Evolutionary conservation across 2,329 filamentous ascomycete genomes (phyloP).

Genomic region (Colletotrichum gigasporum): DNA sequence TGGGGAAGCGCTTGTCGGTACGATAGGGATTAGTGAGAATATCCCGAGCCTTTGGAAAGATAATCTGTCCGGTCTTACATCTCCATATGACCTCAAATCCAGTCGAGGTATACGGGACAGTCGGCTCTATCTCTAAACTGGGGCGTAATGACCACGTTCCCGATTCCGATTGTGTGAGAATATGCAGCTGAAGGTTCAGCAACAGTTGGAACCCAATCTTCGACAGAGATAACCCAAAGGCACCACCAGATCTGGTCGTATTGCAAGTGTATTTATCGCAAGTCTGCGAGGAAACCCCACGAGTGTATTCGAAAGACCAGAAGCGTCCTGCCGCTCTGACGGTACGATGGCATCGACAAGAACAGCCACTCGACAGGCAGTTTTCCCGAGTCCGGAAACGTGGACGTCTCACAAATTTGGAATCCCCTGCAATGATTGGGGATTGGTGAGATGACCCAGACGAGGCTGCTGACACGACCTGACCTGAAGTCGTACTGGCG

Average conservation of each 20-base stretch:
- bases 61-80: rapidly evolving
- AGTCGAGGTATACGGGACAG: slow-evolving; percentile 1
- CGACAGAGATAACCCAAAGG: neutral
- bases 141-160: neutral
- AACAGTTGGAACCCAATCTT: neutral
- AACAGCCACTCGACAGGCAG: neutral
- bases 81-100: slow-evolving; percentile 8
- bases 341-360: neutral
- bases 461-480: neutral
- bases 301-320: slow-evolving; percentile 15
- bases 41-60: neutral
- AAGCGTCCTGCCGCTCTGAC: neutral
- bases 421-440: neutral
- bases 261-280: neutral
- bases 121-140: neutral
- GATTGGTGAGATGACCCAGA: too few species aligned
- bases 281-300: neutral
- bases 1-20: neutral
- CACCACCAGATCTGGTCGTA: neutral
- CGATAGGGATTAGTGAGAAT: neutral
- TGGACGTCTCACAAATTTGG: neutral
- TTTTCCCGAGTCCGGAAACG: neutral
- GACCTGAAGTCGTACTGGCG: neutral
- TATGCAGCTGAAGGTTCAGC: neutral
- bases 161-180: neutral